Evolutionary conservation across 768 basidiomycete species (phyloP).

Genomic region (Lentinula aciculospora): DNA sequence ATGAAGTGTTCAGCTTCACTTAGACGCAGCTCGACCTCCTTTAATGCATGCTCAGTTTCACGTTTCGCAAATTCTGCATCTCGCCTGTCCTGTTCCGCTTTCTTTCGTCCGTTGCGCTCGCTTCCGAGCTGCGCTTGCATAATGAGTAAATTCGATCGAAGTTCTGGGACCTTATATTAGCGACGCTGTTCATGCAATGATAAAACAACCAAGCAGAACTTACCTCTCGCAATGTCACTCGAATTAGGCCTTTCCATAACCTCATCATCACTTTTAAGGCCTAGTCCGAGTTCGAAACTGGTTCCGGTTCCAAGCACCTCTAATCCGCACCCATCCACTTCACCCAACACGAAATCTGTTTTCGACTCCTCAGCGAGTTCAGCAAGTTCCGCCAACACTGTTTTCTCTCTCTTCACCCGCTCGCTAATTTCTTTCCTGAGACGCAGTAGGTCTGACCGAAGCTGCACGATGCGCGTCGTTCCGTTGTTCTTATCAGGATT

Average conservation of each 20-base stretch:
- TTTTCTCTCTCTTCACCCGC: background rate
- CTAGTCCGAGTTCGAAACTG: background rate
- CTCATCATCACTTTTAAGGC: background rate
- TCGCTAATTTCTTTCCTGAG: background rate
- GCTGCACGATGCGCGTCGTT: background rate
- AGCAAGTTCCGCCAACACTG: background rate
- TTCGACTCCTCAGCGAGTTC: background rate
- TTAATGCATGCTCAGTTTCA: background rate
- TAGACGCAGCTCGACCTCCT: background rate
- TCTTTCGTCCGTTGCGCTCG: background rate
- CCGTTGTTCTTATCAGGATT: too few relatives aligned
- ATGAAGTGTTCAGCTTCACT: background rate
- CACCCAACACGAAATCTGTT: constrained; percentile 1
- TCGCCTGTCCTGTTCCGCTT: background rate
- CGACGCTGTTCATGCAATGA: background rate
- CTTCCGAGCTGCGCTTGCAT: background rate
- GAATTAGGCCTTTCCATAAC: background rate
- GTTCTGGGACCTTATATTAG: background rate
- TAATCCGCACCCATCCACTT: background rate
- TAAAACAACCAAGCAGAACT: background rate
- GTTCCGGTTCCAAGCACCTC: background rate
- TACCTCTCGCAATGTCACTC: background rate
- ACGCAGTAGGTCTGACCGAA: background rate
- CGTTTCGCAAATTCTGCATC: background rate
- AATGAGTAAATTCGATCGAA: background rate